Base-by-base conservation (phyloP, 345 rosid species). In the Cardiospermum halicacabum region DNA sequence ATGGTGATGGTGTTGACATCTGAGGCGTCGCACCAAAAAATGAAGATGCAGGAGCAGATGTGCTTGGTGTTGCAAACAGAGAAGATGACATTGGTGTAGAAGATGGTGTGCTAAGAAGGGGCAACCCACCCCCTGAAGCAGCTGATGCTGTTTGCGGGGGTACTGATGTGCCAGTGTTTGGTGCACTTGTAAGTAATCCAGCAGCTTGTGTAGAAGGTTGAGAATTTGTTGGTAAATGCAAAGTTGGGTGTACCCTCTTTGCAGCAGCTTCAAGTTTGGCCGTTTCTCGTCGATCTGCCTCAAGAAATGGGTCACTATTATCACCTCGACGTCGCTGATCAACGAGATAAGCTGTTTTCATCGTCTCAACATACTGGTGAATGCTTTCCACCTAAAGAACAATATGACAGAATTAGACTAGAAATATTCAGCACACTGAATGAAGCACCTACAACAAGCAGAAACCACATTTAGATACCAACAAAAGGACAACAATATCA, bases 261-360 rank as follows among this genome's bases (percentile, higher is more conserved):
- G 97, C 89, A 77, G 97, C 96, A 45, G 96, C 99, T 83, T 94
- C 96, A 62, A 81, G 90, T 71, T 87, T 89, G 39, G 99, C 97
- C n/a, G 93, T 82, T 83, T 89, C 96, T 18, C 97, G 85, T 60
- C 99, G 72, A 78, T 94, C 97, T 62, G 99, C 99, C 72, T 89
- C 99, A 60, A 94, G 93, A 78, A 94, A 94, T 7, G 99, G 97
- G 72, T 94, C 84, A 69, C 76, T 80, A 37, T 72, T 77, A 63
- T 85, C 89, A 60, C 99, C 99, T 74, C 85, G 85, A 15, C 78
- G 84, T 2, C 91, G 90, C 71, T 91, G 99, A 64, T 89, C 96
- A 69, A 87, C 88, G 42, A 94, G 96, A 82, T 87, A 94, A 25
- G 95, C 92, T 34, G 78, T 71, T 74, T 83, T 91, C 99, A 91